A percentile compares a stretch with the other conserved stretches of the same genome.
Conservation (phyloP, 108 stramenopile genomes). For the Cyclotella atomus region DNA sequence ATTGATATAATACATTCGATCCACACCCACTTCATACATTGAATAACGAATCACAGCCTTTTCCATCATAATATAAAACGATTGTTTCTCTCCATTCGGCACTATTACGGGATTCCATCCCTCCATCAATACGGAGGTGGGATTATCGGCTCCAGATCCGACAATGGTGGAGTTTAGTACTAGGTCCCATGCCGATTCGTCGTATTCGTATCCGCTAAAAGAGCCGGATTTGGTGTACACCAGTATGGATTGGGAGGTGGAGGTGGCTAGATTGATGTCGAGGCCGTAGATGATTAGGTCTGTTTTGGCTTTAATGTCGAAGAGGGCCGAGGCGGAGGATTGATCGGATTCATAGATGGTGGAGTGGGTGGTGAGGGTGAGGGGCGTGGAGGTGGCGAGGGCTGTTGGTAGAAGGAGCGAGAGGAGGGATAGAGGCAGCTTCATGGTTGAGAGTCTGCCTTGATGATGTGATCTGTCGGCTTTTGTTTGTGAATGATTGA, state of each 20-base stretch:
- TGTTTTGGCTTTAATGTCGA: constrained; percentile 17
- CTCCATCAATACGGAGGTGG: constrained; percentile 9
- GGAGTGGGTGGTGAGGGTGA: background rate
- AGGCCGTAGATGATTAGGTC: constrained; percentile 17
- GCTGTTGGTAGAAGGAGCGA: background rate
- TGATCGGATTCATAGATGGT: constrained; percentile 10
- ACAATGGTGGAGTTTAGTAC: constrained; percentile 9
- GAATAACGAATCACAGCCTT: constrained; percentile 7
- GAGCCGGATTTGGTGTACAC: constrained; percentile 19
- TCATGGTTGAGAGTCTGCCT: too few species aligned
- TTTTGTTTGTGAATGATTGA: background rate
- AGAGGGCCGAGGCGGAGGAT: constrained; percentile 3
- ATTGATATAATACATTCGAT: constrained; percentile 3
- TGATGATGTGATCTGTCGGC: background rate
- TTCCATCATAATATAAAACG: constrained; percentile 12
- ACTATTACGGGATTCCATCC: constrained; percentile 14
- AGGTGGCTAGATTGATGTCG: constrained; percentile 2
- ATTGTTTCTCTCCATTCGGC: background rate
- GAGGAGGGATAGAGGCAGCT: background rate
- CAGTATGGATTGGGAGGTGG: background rate
- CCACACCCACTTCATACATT: background rate
- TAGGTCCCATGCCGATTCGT: constrained; percentile 19
- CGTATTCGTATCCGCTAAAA: constrained; percentile 10
- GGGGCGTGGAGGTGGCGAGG: too few species aligned
- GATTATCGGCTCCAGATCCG: constrained; percentile 5